Evolutionary conservation across 2,329 filamentous ascomycete genomes (phyloP).

Genomic region (Fusarium haematococcum): DNA sequence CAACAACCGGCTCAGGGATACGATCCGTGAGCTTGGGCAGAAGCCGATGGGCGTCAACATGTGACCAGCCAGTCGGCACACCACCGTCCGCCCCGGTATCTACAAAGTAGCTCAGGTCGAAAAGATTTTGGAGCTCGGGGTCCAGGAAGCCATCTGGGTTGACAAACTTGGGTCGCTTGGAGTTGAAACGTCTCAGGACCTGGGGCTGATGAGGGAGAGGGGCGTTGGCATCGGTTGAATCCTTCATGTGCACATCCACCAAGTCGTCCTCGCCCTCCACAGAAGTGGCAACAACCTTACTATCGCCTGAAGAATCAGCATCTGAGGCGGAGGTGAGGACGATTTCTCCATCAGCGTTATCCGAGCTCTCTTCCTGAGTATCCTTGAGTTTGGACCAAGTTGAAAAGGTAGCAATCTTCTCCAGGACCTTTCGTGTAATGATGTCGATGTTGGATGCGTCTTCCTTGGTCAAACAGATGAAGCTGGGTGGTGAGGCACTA

Average conservation of each 20-base stretch:
- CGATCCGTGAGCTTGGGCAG: slow-evolving; percentile 66
- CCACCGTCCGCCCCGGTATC: slow-evolving; percentile 61
- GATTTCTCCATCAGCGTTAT: slow-evolving; percentile 74
- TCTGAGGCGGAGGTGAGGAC: slow-evolving; percentile 73
- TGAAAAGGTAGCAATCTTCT: slow-evolving; percentile 80
- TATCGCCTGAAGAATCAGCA: slow-evolving; percentile 74
- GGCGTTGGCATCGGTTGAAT: slow-evolving; percentile 57
- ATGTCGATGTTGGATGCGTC: slow-evolving; percentile 75
- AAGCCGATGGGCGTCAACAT: slow-evolving; percentile 67
- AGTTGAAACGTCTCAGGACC: slow-evolving; percentile 61
- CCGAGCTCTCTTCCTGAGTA: slow-evolving; percentile 59
- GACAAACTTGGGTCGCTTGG: slow-evolving; percentile 64
- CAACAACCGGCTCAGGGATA: slow-evolving; percentile 54
- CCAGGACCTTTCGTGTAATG: slow-evolving; percentile 84
- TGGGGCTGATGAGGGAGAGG: slow-evolving; percentile 35
- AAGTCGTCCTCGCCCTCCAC: slow-evolving; percentile 91
- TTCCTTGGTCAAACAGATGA: slow-evolving; percentile 79
- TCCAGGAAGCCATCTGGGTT: slow-evolving; percentile 69
- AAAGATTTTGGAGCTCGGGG: slow-evolving; percentile 75
- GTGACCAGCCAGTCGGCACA: slow-evolving; percentile 78
- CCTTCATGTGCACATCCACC: slow-evolving; percentile 89
- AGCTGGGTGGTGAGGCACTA: slow-evolving; percentile 66
- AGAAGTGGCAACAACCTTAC: slow-evolving; percentile 80
- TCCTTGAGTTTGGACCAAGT: slow-evolving; percentile 74
- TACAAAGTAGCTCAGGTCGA: slow-evolving; percentile 78